These are phyloP conservation scores for Ogataea pignaliae DNA, from an alignment of 805 yeast genomes.

Conservation along the genomic window DNA sequence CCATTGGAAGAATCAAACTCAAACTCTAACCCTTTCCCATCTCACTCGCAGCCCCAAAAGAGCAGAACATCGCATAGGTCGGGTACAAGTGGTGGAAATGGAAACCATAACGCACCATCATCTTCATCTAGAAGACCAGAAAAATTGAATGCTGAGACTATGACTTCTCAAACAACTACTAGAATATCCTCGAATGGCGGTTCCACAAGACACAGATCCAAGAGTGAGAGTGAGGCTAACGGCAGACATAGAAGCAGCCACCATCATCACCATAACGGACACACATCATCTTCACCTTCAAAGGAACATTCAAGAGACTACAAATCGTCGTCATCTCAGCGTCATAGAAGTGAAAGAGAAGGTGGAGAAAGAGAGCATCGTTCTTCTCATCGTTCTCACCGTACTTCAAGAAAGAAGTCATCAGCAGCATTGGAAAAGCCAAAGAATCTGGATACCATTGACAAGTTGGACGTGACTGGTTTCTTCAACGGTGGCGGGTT, in stretches of 20 bases:
- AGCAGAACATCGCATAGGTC: background rate
- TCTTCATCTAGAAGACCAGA: constrained; percentile 19
- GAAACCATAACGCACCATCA: constrained; percentile 7
- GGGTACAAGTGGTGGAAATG: no score
- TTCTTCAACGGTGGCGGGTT: constrained; percentile 88
- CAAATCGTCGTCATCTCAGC: constrained; percentile 18
- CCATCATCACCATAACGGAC: constrained; percentile 7
- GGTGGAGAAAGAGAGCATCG: constrained; percentile 15
- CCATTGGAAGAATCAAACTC: constrained; percentile 15
- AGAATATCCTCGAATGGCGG: constrained; percentile 25
- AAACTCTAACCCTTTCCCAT: constrained; percentile 24
- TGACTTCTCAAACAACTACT: constrained; percentile 23
- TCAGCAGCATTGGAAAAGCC: constrained; percentile 48
- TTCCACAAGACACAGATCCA: constrained; percentile 24
- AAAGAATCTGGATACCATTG: constrained; percentile 86
- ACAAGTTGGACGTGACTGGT: constrained; percentile 93
- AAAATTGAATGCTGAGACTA: constrained; percentile 14
- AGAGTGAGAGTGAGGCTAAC: constrained; percentile 26
- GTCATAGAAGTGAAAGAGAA: constrained; percentile 3
- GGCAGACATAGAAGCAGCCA: constrained; percentile 5
- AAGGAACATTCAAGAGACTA: constrained; percentile 16
- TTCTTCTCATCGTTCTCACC: constrained; percentile 33
- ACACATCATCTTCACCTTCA: constrained; percentile 9
- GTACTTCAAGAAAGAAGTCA: constrained; percentile 32
- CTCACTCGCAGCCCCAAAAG: constrained; percentile 8